Evolutionary conservation across 345 rosid species (phyloP), one percentile per base, ranked within the genome.

Genomic region (Raphanus raphanistrum): DNA sequence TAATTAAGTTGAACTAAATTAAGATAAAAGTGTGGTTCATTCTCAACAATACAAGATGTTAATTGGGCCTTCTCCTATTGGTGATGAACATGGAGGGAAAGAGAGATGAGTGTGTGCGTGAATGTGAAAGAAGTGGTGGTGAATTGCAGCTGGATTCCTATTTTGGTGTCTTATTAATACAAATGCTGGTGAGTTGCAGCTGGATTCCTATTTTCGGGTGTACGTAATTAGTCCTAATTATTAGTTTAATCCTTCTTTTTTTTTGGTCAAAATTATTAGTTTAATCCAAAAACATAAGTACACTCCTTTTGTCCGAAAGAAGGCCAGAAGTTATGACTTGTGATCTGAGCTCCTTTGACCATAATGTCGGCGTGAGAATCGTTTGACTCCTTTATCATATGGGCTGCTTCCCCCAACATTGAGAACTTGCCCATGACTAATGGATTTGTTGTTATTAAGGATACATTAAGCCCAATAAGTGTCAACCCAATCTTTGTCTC

Each of bases 81-180:
- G 16, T 33, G 8, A 64, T 78, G 50, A 64, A 31, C 25, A 77
- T 66, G 7, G 15, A 66, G 68, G 72, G 68, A 72, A 33, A 72
- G 63, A 66, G 68, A 71, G 50, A 25, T 8, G 26, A 16, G 21
- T 12, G 70, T 61, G 59, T 63, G 80, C 36, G 73, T 63, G 64
- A 61, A 50, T 76, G 70, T 69, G 55, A 50, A 50, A 50, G 74
- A 62, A 17, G 28, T 35, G 11, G 33, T 76, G 17, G 43, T 76
- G 75, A 79, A 28, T 61, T 79, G 82, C 82, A 67, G 82, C 82
- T 79, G 82, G 55, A 66, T 73, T 73, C 82, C 77, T 78, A 60
- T 26, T 58, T 58, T 58, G 63, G 63, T 1, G 63, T 26, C 32
- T 58, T 58, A 10, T 4, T 9, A 58, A 9, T 58, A 58, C 59